These are phyloP conservation scores for Leccinum griseonigrum DNA, from an alignment of 1,284 basidiomycete genomes.

Conservation along the genomic window DNA sequence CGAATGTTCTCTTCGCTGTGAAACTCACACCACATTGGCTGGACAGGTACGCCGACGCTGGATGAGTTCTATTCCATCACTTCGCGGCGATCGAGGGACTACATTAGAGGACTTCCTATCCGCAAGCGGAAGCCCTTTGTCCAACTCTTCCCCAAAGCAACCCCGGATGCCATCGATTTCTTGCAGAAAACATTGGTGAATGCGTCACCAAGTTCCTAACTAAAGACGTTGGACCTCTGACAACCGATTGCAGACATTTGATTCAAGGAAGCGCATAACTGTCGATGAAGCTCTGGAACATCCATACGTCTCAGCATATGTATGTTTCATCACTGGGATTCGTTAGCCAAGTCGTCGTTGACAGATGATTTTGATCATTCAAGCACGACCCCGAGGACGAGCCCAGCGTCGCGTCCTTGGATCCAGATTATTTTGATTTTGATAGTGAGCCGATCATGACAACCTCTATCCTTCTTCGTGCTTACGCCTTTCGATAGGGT, in stretches of 20 bases:
- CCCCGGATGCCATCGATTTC: constrained; percentile 80
- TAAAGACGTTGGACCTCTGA: constrained; percentile 1
- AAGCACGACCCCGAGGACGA: constrained; percentile 87
- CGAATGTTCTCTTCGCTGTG: background rate
- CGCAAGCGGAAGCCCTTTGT: constrained; percentile 62
- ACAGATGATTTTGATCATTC: background rate
- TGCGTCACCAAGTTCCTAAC: constrained; percentile 8
- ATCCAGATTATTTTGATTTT: constrained; percentile 85
- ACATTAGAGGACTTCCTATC: constrained; percentile 77
- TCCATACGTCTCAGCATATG: constrained; percentile 63
- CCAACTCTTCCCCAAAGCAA: constrained; percentile 67
- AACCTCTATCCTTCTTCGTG: constrained; percentile 1
- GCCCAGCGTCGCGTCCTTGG: constrained; percentile 69
- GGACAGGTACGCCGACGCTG: constrained; percentile 69
- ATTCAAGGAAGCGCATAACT: constrained; percentile 83
- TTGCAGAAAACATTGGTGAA: constrained; percentile 74
- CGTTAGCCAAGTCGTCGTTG: constrained; percentile 9
- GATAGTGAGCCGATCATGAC: constrained; percentile 50
- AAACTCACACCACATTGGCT: constrained; percentile 1
- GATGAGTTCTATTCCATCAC: constrained; percentile 90
- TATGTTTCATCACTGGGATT: constrained; percentile 32
- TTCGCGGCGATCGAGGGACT: constrained; percentile 79
- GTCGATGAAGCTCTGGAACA: constrained; percentile 86
- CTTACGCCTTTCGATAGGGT: constrained; percentile 40
- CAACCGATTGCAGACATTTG: constrained; percentile 57